A percentile compares a stretch with the other conserved stretches of the same genome.
These are phyloP conservation scores for Bacidia gigantensis DNA, from an alignment of 495 filamentous ascomycete genomes.

Conservation along the genomic window DNA sequence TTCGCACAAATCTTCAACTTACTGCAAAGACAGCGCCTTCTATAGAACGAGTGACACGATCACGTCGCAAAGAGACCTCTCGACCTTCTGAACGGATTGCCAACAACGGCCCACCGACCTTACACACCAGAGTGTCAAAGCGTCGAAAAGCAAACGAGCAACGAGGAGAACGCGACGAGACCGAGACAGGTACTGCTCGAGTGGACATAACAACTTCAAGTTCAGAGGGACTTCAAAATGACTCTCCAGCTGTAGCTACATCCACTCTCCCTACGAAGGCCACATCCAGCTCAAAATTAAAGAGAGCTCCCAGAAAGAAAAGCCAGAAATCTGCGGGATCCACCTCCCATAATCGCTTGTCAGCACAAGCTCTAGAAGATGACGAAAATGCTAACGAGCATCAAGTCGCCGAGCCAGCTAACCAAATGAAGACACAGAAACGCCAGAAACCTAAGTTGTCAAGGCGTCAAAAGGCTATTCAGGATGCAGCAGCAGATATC, in stretches of 20 bases:
- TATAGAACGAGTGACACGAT: not conserved
- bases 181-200: not conserved
- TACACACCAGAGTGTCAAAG: constrained; percentile 7
- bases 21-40: not conserved
- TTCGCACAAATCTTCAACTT: not conserved
- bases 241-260: not conserved
- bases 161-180: not conserved
- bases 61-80: not conserved
- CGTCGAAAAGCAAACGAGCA: constrained; percentile 6
- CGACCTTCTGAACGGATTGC: not conserved
- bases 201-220: constrained; percentile 5
- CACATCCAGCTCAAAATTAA: not conserved
- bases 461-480: not conserved
- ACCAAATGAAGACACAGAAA: not conserved
- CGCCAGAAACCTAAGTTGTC: not conserved
- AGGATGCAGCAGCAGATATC: constrained; percentile 15
- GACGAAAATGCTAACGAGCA: not conserved
- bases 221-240: constrained; percentile 2
- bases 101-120: not conserved
- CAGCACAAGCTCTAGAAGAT: not conserved
- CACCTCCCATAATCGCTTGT: not conserved
- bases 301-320: not conserved
- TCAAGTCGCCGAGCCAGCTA: not conserved
- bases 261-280: not conserved
- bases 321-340: not conserved